These are phyloP conservation scores for Nicotiana attenuata DNA, from an alignment of 257 asterid species.

Conservation along the genomic window DNA sequence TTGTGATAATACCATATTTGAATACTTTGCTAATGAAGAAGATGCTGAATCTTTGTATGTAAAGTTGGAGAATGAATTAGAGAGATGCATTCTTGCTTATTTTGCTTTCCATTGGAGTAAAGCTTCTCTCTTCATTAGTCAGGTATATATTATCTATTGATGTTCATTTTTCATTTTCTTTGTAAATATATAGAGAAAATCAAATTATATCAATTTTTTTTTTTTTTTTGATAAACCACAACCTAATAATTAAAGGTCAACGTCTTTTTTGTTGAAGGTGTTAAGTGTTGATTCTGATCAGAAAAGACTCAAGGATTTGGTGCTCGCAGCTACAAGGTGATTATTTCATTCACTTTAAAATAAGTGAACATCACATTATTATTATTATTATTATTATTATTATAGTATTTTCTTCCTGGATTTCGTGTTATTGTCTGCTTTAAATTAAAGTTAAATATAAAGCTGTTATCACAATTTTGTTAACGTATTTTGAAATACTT, in stretches of 20 bases:
- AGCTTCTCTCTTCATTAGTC: conserved; percentile 54
- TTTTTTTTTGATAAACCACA: not conserved
- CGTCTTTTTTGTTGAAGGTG: conserved; percentile 31
- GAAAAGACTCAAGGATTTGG: conserved; percentile 64
- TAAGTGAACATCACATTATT: not conserved
- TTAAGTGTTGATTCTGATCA: conserved; percentile 64
- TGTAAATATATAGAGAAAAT: not conserved
- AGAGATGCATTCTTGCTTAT: conserved; percentile 79
- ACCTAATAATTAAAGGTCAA: not conserved
- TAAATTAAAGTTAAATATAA: not conserved
- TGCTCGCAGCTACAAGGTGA: conserved; percentile 93
- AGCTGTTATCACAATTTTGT: too few relatives aligned
- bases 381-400: not conserved
- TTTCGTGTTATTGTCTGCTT: not conserved
- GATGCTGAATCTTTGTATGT: conserved; percentile 52
- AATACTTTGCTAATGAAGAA: conserved; percentile 42
- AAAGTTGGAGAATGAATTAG: conserved; percentile 71
- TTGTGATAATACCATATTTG: conserved; percentile 55
- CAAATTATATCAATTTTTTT: too few relatives aligned
- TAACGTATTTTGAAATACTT: not conserved
- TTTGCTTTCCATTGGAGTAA: conserved; percentile 82
- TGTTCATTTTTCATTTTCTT: too few relatives aligned
- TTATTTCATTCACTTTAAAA: not conserved
- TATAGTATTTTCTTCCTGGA: too few relatives aligned
- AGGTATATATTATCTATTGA: conserved; percentile 26